Evolutionary conservation across 495 filamentous ascomycete genomes (phyloP).

Genomic region (Mycothermus thermophilus): DNA sequence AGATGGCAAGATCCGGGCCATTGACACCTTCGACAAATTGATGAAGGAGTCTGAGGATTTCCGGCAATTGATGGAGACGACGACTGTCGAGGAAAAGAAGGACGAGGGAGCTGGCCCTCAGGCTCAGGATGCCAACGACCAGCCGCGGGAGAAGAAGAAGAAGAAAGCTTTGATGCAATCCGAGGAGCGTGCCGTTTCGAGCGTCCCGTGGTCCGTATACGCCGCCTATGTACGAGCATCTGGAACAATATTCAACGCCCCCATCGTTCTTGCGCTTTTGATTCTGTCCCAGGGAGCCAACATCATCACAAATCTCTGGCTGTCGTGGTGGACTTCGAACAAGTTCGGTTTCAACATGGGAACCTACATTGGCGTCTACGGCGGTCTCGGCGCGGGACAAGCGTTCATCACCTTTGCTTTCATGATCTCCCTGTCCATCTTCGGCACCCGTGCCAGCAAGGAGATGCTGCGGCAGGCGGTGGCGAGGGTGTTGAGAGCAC

Average conservation of each 20-base stretch:
- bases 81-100: constrained; percentile 56
- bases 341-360: constrained; percentile 53
- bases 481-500: constrained; percentile 65
- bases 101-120: constrained; percentile 28
- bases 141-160: constrained; percentile 50
- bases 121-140: constrained; percentile 33
- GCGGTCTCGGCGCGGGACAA: constrained; percentile 55
- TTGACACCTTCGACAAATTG: constrained; percentile 79
- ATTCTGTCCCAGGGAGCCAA: constrained; percentile 64
- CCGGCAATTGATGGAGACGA: constrained; percentile 68
- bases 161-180: constrained; percentile 68
- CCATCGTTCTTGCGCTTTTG: constrained; percentile 51
- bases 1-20: constrained; percentile 61
- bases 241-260: constrained; percentile 56
- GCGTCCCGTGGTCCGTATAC: constrained; percentile 76
- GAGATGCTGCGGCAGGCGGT: constrained; percentile 78
- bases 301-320: constrained; percentile 79
- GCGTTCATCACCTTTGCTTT: constrained; percentile 64
- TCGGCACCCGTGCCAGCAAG: constrained; percentile 68
- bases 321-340: constrained; percentile 79
- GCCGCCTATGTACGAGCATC: constrained; percentile 65
- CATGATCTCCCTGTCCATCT: constrained; percentile 50
- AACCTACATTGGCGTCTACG: constrained; percentile 78
- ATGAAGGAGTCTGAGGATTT: constrained; percentile 64
- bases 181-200: constrained; percentile 73